Base-by-base conservation (phyloP, 345 rosid species). In the Salix caprea region DNA sequence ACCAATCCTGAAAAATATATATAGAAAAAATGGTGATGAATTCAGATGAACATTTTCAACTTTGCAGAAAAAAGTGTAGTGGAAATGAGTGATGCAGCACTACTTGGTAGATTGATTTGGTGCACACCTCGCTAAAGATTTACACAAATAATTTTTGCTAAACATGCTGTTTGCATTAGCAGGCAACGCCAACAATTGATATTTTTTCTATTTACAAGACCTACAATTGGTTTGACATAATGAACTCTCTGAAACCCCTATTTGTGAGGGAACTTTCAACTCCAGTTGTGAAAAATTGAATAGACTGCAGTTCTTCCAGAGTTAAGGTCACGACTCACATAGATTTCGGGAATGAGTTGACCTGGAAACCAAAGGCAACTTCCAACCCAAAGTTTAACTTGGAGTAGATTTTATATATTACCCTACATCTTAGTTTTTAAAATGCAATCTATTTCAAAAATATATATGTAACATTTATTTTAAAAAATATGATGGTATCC, bases 1-100 rank as follows among this genome's bases (percentile, higher is more conserved):
- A 82, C 99, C 99, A 96, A 70, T 96, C 98, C 99, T 96, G 94
- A 46, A 80, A 70, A 74, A 52, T 52, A 52, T 52, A 52, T 69
- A 74, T 74, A 48, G 73, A 54, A 69, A 62, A n/a, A 58, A 64
- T 14, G 64, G 83, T 73, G 65, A 82, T 69, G 39, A 80, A 76
- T 70, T 3, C 34, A 64, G 12, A 65, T 26, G 11, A 44, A 42
- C 30, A 21, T n/a, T 52, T 67, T 72, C 34, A 24, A 50, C n/a
- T 37, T 68, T 30, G 46, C 16, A 11, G 64, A 28, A 23, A 70
- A 66, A 52, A 16, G 18, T 71, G 6, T 12, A 1, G 26, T 14
- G 52, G 68, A 50, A 23, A 61, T 11, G 48, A 15, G 50, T 46
- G 75, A 65, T 26, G 21, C 14, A 71, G 67, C 75, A 81, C 10